A percentile compares a stretch with the other conserved stretches of the same genome.
Evolutionary conservation across 306 rosid species (phyloP).

Genomic region (Oxytropis ochrocephala): DNA sequence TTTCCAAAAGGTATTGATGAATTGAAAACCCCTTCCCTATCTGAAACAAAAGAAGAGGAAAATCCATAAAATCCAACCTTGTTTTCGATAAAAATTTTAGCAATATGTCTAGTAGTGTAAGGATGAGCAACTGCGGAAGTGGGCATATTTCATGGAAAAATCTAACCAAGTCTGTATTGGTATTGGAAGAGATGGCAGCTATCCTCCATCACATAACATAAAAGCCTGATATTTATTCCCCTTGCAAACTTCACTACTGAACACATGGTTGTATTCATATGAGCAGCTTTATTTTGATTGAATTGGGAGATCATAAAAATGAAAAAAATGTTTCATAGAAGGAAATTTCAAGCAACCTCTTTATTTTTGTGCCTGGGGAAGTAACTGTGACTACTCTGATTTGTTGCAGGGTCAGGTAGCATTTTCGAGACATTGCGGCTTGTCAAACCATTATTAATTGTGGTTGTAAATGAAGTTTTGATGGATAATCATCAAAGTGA

Average conservation of each 20-base stretch:
- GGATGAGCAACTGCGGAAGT: too few species aligned
- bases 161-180: background rate
- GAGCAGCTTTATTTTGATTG: too few species aligned
- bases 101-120: background rate
- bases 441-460: slow-evolving; percentile 60
- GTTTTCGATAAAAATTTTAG: background rate
- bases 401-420: slow-evolving; percentile 71
- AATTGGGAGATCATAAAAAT: too few species aligned
- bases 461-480: slow-evolving; percentile 77
- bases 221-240: background rate
- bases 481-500: slow-evolving; percentile 98
- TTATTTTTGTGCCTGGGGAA: background rate
- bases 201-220: background rate
- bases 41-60: background rate
- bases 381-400: background rate
- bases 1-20: background rate
- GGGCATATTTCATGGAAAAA: background rate
- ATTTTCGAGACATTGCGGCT: slow-evolving; percentile 72
- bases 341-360: background rate
- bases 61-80: background rate
- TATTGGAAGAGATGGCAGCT: background rate
- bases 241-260: background rate
- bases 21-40: background rate
- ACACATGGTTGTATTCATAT: background rate
- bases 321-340: background rate